Base-by-base conservation (phyloP, 257 asterid species). In the Dorcoceras hygrometricum region DNA sequence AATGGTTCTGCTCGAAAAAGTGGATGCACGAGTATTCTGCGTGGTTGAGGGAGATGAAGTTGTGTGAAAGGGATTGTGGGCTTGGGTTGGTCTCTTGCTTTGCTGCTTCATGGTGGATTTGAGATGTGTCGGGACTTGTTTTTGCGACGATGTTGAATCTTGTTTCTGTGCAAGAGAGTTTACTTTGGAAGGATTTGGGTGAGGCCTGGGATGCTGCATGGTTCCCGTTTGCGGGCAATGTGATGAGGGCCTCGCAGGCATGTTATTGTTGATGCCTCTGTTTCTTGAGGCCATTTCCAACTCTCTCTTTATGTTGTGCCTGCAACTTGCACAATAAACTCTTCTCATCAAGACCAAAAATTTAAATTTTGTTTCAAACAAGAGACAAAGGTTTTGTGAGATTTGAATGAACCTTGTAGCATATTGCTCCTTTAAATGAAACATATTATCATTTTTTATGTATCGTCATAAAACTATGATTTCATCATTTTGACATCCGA, bases 241-340 rank as follows among this genome's bases (percentile, higher is more conserved):
- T n/a, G n/a, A n/a, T n/a, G n/a, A n/a, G n/a, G n/a, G n/a, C n/a
- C n/a, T n/a, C n/a, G n/a, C n/a, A n/a, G n/a, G 29, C 29, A 26
- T 25, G 29, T 26, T 26, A 55, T 61, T 58, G n/a, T n/a, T n/a
- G n/a, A n/a, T n/a, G 9, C 73, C 89, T 61, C 77, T 85, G 64
- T 71, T 56, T 60, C 80, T 82, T 53, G 95, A 71, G 62, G 91
- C 82, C 97, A 89, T 87, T 54, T 70, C 3, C 28, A 5, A 20
- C 54, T 1, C 19, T 7, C 50, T 18, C 8, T 7, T 9, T 65
- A 59, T 4, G 28, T 66, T 24, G 4, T 62, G 59, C 73, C 86
- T n/a, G n/a, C n/a, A n/a, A n/a, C n/a, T n/a, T n/a, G n/a, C n/a
- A n/a, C n/a, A n/a, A n/a, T n/a, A n/a, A n/a, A n/a, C n/a, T n/a